phyloP scores from a whole-genome alignment of 768 basidiomycete genomes.

The Phanerochaete sordida region DNA sequence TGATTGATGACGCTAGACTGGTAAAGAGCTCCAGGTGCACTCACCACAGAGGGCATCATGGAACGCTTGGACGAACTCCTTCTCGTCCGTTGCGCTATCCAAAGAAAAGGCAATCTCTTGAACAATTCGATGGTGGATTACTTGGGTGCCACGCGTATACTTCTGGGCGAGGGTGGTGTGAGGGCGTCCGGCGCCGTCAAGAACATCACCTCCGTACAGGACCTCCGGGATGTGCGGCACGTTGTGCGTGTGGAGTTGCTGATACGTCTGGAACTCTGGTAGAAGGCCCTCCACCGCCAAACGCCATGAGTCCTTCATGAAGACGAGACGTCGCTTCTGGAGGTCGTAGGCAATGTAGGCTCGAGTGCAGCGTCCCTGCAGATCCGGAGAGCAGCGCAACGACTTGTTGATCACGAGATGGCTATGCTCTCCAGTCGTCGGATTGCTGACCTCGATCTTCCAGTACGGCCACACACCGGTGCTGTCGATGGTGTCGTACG shows the following conservation, averaged over 20 bases:
- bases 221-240: not conserved
- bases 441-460: too few relatives aligned
- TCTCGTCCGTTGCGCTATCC: not conserved
- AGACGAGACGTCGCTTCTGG: not conserved
- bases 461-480: too few relatives aligned
- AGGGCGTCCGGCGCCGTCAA: too few relatives aligned
- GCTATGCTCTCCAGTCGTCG: too few relatives aligned
- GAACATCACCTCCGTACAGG: slow-evolving; percentile 4
- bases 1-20: too few relatives aligned
- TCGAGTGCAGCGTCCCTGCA: not conserved
- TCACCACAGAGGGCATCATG: slow-evolving; percentile 2
- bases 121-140: slow-evolving; percentile 6
- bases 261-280: not conserved
- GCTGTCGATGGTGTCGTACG: too few relatives aligned
- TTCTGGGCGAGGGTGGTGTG: too few relatives aligned
- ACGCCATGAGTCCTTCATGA: slow-evolving; percentile 9
- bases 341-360: slow-evolving; percentile 1
- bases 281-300: not conserved
- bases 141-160: too few relatives aligned
- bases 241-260: not conserved
- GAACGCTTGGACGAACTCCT: not conserved
- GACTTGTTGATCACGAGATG: too few relatives aligned
- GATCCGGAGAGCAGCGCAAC: too few relatives aligned
- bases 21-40: too few relatives aligned
- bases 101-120: slow-evolving; percentile 1